A percentile compares a stretch with the other conserved stretches of the same genome.
Evolutionary conservation across 176 grass and related monocot genomes (phyloP).

Genomic region (Cenchrus purpureus): DNA sequence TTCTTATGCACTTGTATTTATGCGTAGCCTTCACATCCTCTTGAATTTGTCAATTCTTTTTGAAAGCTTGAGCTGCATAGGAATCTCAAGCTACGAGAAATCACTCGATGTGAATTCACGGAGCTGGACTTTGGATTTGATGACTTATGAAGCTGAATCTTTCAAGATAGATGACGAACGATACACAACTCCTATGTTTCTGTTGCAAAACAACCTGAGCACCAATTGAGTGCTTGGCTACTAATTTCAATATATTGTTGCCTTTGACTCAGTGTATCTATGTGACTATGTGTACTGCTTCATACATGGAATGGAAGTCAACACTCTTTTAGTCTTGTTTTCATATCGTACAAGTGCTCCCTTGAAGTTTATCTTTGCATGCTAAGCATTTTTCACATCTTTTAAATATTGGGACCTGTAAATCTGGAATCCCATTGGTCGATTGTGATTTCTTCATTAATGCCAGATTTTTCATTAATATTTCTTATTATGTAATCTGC

Average conservation of each 20-base stretch:
- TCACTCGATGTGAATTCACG: conserved; percentile 1
- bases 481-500: conserved; percentile 19
- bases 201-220: neutral
- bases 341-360: neutral
- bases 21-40: neutral
- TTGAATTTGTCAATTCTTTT: conserved; percentile 19
- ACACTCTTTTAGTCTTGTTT: conserved; percentile 20
- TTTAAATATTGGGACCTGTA: conserved; percentile 5
- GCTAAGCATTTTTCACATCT: conserved; percentile 10
- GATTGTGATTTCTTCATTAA: neutral
- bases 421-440: neutral
- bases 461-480: conserved; percentile 1
- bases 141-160: conserved; percentile 48
- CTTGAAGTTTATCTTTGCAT: neutral
- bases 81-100: conserved; percentile 20
- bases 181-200: neutral
- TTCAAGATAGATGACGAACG: conserved; percentile 34
- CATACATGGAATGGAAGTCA: neutral
- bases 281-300: neutral
- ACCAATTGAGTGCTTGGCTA: conserved; percentile 1
- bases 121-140: conserved; percentile 35
- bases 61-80: neutral
- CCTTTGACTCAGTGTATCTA: conserved; percentile 8
- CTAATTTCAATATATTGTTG: neutral
- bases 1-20: conserved; percentile 19